Evolutionary conservation across 163 green algal species (phyloP).

Genomic region (Chloromonas sp.): DNA sequence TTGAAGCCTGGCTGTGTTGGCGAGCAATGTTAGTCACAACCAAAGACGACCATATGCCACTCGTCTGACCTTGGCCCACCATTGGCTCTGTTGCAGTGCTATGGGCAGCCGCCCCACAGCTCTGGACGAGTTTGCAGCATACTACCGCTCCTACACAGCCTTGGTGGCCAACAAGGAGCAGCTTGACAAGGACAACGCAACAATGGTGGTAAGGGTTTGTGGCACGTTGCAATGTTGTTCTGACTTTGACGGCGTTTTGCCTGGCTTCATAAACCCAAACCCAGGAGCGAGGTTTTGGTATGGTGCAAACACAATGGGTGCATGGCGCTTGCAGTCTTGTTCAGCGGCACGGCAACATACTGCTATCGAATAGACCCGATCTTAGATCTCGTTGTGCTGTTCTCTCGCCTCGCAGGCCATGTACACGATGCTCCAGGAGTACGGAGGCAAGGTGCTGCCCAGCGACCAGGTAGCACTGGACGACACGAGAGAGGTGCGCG

Average conservation of each 20-base stretch:
- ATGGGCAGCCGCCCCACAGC: constrained; percentile 25
- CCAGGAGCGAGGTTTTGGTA: no score
- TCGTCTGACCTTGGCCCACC: neutral
- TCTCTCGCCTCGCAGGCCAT: constrained; percentile 38
- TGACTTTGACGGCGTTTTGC: no score
- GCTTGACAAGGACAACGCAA: neutral
- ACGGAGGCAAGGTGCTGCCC: constrained; percentile 56
- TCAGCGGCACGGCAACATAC: no score
- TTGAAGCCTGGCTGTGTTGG: no score
- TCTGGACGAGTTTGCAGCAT: constrained; percentile 51
- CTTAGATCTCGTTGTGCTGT: neutral
- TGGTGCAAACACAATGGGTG: no score
- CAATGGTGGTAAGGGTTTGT: constrained; percentile 2
- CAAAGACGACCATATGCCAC: neutral
- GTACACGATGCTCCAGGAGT: constrained; percentile 62
- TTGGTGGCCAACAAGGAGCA: constrained; percentile 12
- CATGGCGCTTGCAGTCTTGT: no score
- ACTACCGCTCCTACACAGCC: constrained; percentile 24
- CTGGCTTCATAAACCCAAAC: no score
- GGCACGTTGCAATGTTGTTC: no score
- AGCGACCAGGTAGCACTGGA: constrained; percentile 41
- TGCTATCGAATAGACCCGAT: no score
- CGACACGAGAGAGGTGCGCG: constrained; percentile 46
- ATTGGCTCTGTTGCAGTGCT: constrained; percentile 14
- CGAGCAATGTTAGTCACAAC: no score